phyloP scores from a whole-genome alignment of 495 filamentous ascomycete species.

The Podospora sp. region DNA sequence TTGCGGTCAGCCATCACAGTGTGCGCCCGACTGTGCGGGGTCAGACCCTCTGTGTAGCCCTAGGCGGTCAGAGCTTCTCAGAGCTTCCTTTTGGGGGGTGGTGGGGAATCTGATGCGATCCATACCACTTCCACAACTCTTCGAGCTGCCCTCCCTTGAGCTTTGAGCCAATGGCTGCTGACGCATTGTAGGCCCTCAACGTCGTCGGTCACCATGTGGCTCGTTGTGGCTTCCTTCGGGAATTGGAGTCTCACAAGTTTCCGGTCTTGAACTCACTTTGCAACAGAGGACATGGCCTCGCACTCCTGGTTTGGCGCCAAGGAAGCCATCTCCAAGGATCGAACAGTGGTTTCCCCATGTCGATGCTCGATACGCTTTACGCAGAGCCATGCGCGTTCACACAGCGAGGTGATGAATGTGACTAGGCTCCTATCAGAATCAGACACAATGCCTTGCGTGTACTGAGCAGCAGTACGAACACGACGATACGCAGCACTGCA shows the following conservation, averaged over 20 bases:
- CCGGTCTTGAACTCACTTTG: background rate
- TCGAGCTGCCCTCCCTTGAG: background rate
- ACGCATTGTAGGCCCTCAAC: background rate
- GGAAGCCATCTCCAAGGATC: background rate
- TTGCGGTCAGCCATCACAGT: conserved; percentile 4
- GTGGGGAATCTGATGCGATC: background rate
- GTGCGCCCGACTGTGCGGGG: conserved; percentile 10
- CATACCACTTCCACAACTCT: background rate
- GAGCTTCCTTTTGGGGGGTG: background rate
- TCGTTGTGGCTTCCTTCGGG: background rate
- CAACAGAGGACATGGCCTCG: background rate
- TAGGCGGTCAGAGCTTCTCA: background rate
- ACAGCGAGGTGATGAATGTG: background rate
- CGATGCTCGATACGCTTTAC: background rate
- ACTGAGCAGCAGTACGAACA: background rate
- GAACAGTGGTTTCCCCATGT: background rate
- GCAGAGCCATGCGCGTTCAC: background rate
- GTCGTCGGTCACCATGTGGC: background rate
- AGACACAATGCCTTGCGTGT: background rate
- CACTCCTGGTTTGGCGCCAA: background rate
- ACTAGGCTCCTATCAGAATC: background rate
- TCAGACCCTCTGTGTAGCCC: conserved; percentile 1
- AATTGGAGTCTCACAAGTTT: background rate
- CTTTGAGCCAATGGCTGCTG: background rate
- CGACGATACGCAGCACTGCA: background rate